These are phyloP conservation scores for Pezicula rhizophila DNA, from an alignment of 2,329 filamentous ascomycete genomes.

Conservation along the genomic window DNA sequence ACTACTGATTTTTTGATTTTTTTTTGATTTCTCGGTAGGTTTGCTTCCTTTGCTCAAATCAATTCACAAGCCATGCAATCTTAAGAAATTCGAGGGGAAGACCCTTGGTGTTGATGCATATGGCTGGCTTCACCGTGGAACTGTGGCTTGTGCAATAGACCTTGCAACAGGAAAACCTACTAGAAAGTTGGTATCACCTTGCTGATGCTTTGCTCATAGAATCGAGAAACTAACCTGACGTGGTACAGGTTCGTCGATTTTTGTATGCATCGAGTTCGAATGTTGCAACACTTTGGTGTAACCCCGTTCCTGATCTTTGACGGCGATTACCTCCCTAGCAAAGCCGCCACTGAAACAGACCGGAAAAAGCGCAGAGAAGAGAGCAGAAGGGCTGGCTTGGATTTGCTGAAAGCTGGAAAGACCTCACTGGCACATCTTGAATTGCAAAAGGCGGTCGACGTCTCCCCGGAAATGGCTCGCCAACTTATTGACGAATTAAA, in stretches of 20 bases:
- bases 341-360: conserved; percentile 77
- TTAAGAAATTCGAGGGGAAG: conserved; percentile 82
- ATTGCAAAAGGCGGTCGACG: conserved; percentile 90
- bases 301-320: conserved; percentile 96
- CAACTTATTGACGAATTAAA: conserved; percentile 89
- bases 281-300: conserved; percentile 89
- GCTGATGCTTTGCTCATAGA: conserved; percentile 9
- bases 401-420: conserved; percentile 77
- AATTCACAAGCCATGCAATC: conserved; percentile 80
- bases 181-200: conserved; percentile 57
- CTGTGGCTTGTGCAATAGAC: conserved; percentile 83
- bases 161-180: conserved; percentile 85
- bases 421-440: conserved; percentile 74
- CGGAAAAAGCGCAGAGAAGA: conserved; percentile 71
- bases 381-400: conserved; percentile 68
- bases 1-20: no score
- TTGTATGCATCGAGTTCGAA: conserved; percentile 81
- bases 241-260: conserved; percentile 74
- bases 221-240: not conserved
- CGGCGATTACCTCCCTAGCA: conserved; percentile 90
- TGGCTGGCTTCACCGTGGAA: conserved; percentile 95
- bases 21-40: conserved; percentile 55
- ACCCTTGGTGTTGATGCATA: conserved; percentile 95
- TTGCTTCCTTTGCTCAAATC: conserved; percentile 90
- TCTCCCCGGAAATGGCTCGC: conserved; percentile 93